Percentiles rank a stretch among this genome's conserved stretches.
These are phyloP conservation scores for Pythium brachiatum DNA, from an alignment of 352 stramenopile genomes.

Conservation along the genomic window DNA sequence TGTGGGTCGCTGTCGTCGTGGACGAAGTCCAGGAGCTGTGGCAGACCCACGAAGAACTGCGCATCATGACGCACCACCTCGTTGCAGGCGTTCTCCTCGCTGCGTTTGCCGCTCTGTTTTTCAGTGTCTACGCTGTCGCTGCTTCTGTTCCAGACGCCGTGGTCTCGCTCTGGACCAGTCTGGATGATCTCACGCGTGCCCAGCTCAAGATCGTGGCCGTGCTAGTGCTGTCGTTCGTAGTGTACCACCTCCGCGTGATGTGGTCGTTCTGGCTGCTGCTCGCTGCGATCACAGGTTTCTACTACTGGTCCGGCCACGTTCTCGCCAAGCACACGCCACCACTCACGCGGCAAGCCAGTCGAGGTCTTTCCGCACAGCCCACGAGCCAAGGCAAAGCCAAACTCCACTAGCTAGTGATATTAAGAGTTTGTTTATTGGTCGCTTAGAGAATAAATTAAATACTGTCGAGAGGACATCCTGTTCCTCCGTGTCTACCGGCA, in stretches of 20 bases:
- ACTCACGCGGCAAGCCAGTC: constrained; percentile 11
- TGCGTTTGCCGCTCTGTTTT: constrained; percentile 26
- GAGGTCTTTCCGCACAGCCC: background rate
- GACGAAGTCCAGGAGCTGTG: constrained; percentile 19
- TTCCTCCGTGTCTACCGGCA: background rate
- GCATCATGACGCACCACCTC: constrained; percentile 29
- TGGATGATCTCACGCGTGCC: constrained; percentile 42
- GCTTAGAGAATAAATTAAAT: constrained; percentile 32
- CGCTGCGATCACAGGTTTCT: constrained; percentile 28
- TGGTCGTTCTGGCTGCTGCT: constrained; percentile 43
- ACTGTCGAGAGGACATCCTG: background rate
- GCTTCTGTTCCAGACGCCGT: constrained; percentile 29
- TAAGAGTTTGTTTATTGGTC: constrained; percentile 7
- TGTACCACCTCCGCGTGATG: constrained; percentile 37
- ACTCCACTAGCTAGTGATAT: background rate
- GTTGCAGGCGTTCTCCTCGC: constrained; percentile 24
- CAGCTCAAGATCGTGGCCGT: constrained; percentile 39
- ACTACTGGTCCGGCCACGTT: constrained; percentile 54
- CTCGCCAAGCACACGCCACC: constrained; percentile 16
- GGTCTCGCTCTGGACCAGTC: constrained; percentile 25
- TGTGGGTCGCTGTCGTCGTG: constrained; percentile 7
- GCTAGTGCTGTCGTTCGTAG: constrained; percentile 16
- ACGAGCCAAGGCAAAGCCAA: constrained; percentile 4
- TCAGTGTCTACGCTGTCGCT: constrained; percentile 29
- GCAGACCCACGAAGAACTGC: constrained; percentile 36